Conservation (phyloP, 345 rosid species). For the Luvunga scandens region DNA sequence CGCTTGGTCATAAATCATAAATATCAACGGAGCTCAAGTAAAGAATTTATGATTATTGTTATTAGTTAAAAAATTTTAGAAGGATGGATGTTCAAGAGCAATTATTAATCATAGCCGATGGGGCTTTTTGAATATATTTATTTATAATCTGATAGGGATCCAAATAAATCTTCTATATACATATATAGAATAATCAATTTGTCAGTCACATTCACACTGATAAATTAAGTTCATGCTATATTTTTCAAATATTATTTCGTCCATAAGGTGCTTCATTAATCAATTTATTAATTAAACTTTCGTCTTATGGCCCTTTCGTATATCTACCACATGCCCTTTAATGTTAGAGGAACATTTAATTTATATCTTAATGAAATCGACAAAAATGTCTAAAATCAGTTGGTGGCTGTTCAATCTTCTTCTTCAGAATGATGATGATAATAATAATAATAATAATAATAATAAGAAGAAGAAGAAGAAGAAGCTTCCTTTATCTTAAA, state of each 20-base stretch:
- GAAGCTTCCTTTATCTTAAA: conserved; percentile 2
- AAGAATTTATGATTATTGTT: too few relatives aligned
- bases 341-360: background rate
- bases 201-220: too few relatives aligned
- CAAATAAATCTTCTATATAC: too few relatives aligned
- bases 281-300: background rate
- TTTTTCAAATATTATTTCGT: too few relatives aligned
- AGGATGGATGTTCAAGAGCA: background rate
- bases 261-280: background rate
- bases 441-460: background rate
- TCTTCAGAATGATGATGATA: background rate
- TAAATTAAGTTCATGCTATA: too few relatives aligned
- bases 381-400: background rate
- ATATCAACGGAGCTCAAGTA: too few relatives aligned
- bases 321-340: background rate
- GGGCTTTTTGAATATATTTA: too few relatives aligned
- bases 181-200: too few relatives aligned
- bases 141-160: too few relatives aligned
- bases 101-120: too few relatives aligned
- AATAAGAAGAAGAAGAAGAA: background rate
- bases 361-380: background rate
- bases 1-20: too few relatives aligned
- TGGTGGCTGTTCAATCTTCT: background rate
- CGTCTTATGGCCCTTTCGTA: background rate
- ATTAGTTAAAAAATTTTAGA: too few relatives aligned